Conservation (phyloP, 2,329 filamentous ascomycete genomes). For the Didymella pomorum region DNA sequence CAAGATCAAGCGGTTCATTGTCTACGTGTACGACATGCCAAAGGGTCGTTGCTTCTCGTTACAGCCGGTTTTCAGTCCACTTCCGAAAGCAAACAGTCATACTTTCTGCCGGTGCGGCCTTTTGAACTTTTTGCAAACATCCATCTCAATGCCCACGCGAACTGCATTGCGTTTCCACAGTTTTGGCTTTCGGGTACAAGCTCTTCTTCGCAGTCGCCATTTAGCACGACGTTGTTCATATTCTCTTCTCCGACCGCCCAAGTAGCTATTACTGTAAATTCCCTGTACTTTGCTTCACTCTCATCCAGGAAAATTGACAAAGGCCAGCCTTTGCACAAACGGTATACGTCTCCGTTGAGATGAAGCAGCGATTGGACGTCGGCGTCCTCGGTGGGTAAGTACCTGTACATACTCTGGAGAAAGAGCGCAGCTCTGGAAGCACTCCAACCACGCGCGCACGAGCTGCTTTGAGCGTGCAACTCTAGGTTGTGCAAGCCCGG, state of each 20-base stretch:
- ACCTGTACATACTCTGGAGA: constrained; percentile 1
- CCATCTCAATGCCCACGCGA: constrained; percentile 15
- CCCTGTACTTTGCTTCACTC: constrained; percentile 11
- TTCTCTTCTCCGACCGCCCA: no score
- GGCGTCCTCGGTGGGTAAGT: neutral
- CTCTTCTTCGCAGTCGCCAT: constrained; percentile 2
- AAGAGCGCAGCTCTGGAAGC: constrained; percentile 1
- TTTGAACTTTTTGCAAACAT: neutral
- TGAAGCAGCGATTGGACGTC: neutral
- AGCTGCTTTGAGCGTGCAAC: constrained; percentile 2
- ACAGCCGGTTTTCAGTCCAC: neutral
- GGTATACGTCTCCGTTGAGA: constrained; percentile 1
- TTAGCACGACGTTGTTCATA: neutral
- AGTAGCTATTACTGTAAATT: neutral
- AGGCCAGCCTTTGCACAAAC: neutral
- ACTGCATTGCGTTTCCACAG: constrained; percentile 3
- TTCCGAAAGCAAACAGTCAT: neutral
- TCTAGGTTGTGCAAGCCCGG: constrained; percentile 12
- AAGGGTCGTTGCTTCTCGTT: neutral
- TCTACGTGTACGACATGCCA: neutral
- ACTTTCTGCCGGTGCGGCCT: neutral
- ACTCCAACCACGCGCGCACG: constrained; percentile 8
- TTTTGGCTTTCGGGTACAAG: constrained; percentile 5
- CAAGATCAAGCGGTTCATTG: neutral
- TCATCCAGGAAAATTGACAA: constrained; percentile 3